Evolutionary conservation across 192 early-diverging fungal species (phyloP), one percentile per base, ranked within the genome.

Genomic region (Gaertneriomyces sp.): DNA sequence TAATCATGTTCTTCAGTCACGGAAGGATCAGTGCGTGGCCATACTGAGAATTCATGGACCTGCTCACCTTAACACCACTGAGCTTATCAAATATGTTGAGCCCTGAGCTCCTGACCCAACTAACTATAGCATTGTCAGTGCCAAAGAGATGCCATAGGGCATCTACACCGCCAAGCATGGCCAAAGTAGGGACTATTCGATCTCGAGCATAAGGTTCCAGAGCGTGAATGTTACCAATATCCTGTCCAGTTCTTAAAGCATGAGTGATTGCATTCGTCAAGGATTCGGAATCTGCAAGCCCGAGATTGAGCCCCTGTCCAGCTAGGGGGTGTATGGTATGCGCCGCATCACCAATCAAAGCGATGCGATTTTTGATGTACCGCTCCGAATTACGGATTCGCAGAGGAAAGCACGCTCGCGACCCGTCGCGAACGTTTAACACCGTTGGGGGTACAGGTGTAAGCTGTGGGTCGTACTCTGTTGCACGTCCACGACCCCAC

Each of bases 241-340:
- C 94, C 54, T 88, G 81, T 17, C 96, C 96, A 0, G 81, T 81
- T 4, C 67, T 60, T 12, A 87, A 69, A 2, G 88, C 92, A 17
- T 81, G 70, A 49, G 80, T 80, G 33, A 98, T 69, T 6, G 88
- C 76, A 16, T 75, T 66, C 0, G 83, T 72, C 16, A 98, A 74
- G 44, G 81, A 77, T 66, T 89, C 81, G 0, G 91, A 90, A 74
- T 98, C 96, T 12, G 85, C 80, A 4, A 98, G 69, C 3, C 95
- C 96, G 72, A 96, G 85, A 75, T 98, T 98, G 33, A 98, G 77
- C 9, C 96, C 96, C 76, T 96, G 96, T 5, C 96, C 96, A 7
- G 94, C 96, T 60, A 97, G 81, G 41, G 96, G 96, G 69, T 98
- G 95, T 50, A 96, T 87, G 1, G 91, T 85, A 73, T 98, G 96